Conservation (phyloP, 2,329 filamentous ascomycete genomes). For the Didymosphaeria variabile region DNA sequence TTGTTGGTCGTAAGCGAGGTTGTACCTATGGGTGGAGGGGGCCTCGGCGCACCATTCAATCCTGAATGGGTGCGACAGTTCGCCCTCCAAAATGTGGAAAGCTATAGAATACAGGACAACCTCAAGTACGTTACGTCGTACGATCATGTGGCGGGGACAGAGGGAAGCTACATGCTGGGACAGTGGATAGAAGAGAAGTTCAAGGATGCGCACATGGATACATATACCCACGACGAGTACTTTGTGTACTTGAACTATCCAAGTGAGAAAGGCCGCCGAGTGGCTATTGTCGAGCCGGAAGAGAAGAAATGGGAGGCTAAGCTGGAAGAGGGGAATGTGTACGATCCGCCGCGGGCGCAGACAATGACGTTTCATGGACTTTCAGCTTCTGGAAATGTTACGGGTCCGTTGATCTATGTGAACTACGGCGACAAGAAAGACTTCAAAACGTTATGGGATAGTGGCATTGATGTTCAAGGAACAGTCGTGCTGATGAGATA, state of each 20-base stretch:
- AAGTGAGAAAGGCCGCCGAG: slow-evolving; percentile 75
- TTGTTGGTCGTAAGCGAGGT: slow-evolving; percentile 86
- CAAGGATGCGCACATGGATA: slow-evolving; percentile 74
- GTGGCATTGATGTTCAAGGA: slow-evolving; percentile 76
- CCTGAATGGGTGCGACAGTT: slow-evolving; percentile 81
- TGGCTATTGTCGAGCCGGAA: slow-evolving; percentile 79
- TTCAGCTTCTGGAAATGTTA: slow-evolving; percentile 85
- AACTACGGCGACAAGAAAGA: slow-evolving; percentile 91
- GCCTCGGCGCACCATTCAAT: slow-evolving; percentile 74
- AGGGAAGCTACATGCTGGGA: slow-evolving; percentile 87
- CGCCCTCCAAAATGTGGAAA: slow-evolving; percentile 77
- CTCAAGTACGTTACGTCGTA: slow-evolving; percentile 81
- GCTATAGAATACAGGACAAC: slow-evolving; percentile 69
- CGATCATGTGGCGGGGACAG: slow-evolving; percentile 91
- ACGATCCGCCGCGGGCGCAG: slow-evolving; percentile 67
- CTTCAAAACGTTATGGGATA: slow-evolving; percentile 75
- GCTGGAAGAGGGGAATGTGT: slow-evolving; percentile 81
- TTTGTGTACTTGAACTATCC: slow-evolving; percentile 95
- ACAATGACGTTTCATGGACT: slow-evolving; percentile 87
- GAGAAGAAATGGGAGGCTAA: slow-evolving; percentile 78
- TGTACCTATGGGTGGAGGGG: slow-evolving; percentile 72
- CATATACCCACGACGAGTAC: slow-evolving; percentile 77
- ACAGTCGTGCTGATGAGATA: slow-evolving; percentile 86
- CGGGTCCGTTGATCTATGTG: slow-evolving; percentile 86
- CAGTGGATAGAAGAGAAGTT: slow-evolving; percentile 86